These are phyloP conservation scores for Zelopaecilomyces penicillatus DNA, from an alignment of 2,329 filamentous ascomycete genomes.

Conservation along the genomic window DNA sequence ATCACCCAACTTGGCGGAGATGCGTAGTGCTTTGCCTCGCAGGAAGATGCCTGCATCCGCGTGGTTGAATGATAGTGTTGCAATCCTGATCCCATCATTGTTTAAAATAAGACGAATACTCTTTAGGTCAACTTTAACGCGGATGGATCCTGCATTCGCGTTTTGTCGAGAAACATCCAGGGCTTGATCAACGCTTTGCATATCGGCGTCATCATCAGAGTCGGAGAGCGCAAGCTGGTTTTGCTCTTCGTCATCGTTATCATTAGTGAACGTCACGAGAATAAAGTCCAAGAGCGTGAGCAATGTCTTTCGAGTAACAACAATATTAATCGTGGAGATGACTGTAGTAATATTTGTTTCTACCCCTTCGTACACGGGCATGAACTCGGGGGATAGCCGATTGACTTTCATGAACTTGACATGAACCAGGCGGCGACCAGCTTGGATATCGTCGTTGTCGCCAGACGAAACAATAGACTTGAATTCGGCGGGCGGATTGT, in stretches of 20 bases:
- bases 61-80: constrained; percentile 85
- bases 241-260: constrained; percentile 36
- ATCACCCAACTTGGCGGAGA: constrained; percentile 80
- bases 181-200: constrained; percentile 20
- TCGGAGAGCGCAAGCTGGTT: constrained; percentile 26
- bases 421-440: constrained; percentile 73
- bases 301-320: constrained; percentile 88
- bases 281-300: constrained; percentile 92
- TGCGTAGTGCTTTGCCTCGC: constrained; percentile 74
- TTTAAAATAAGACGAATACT: constrained; percentile 92
- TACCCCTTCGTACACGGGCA: constrained; percentile 83
- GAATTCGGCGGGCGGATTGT: constrained; percentile 80
- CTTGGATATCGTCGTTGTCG: constrained; percentile 60
- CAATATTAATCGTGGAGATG: constrained; percentile 90
- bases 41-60: constrained; percentile 88
- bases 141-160: constrained; percentile 60
- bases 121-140: constrained; percentile 88
- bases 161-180: constrained; percentile 27
- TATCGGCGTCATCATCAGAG: constrained; percentile 27
- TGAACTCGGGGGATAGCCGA: constrained; percentile 83
- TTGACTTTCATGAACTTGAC: constrained; percentile 89
- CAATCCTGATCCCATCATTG: constrained; percentile 91
- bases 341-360: constrained; percentile 87
- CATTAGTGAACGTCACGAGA: constrained; percentile 76
- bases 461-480: constrained; percentile 93